Evolutionary conservation across 306 rosid genomes (phyloP), one percentile per base, ranked within the genome.

Genomic region (Prunus fruticosa): DNA sequence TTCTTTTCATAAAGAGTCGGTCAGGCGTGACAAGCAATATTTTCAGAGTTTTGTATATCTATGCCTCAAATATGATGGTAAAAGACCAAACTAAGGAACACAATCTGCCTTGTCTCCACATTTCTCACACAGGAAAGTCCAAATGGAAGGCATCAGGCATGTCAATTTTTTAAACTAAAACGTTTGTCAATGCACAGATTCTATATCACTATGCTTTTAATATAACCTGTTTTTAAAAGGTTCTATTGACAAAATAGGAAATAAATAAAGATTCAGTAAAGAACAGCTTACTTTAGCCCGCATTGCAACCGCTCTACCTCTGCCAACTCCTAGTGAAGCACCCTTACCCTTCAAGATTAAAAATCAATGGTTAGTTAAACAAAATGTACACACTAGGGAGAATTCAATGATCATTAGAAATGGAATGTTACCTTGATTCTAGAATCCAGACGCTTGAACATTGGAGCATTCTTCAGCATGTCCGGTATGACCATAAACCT

Each of bases 241-340:
- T 19, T 22, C 6, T 27, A 41, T n/a, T 28, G 62, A 53, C 58
- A 20, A 65, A 23, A 49, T 9, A 47, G n/a, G 18, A 34, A 34
- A 64, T n/a, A 60, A 15, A 63, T 2, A 10, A 12, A 32, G 58
- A 74, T 3, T 16, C 13, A 73, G 30, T n/a, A n/a, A 10, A 69
- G 22, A 30, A 32, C 9, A 53, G 67, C 83, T 68, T 81, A 95
- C 99, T 86, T 92, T 95, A 15, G 97, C 95, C 60, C 99, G 92
- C 99, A 95, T 95, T 34, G 99, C 97, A 75, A 90, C 97, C 68
- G 99, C 97, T 87, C 99, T 88, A 85, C 99, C 99, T 72, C 99
- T 84, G 65, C 97, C 96, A 83, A 95, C 99, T 77, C 97, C 99
- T 63, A 95, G 96, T 50, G 99, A 89, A n/a, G 97, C 93, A 67